phyloP scores from a whole-genome alignment of 148 eudicot genomes.

The Drosera capensis region DNA sequence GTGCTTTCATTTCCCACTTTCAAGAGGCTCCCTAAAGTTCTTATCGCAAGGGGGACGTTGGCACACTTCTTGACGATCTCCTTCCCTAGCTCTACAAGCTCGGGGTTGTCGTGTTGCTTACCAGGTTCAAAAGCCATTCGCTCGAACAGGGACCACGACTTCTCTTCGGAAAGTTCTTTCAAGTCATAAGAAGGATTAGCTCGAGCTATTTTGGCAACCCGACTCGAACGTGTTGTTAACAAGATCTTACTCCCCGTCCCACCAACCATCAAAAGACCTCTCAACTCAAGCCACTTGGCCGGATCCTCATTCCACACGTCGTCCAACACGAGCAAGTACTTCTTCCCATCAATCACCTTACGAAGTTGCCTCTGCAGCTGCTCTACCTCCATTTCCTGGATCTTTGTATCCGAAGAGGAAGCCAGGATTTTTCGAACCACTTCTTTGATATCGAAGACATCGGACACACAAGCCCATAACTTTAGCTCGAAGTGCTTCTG shows the following conservation, averaged over 20 bases:
- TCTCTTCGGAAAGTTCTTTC: constrained; percentile 9
- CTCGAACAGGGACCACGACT: constrained; percentile 16
- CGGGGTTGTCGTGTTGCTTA: not conserved
- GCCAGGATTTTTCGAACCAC: constrained; percentile 6
- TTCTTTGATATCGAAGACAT: constrained; percentile 3
- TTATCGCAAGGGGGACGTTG: constrained; percentile 14
- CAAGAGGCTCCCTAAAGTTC: constrained; percentile 10
- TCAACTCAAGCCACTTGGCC: constrained; percentile 6
- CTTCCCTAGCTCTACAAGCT: constrained; percentile 6
- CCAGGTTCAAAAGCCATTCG: constrained; percentile 7
- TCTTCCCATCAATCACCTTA: constrained; percentile 3
- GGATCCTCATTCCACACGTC: constrained; percentile 11
- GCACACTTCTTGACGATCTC: constrained; percentile 16
- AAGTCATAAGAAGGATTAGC: constrained; percentile 2
- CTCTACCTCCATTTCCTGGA: not conserved
- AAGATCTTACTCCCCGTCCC: constrained; percentile 7
- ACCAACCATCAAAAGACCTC: constrained; percentile 2
- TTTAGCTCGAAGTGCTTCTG: constrained; percentile 3
- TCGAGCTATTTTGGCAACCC: constrained; percentile 4
- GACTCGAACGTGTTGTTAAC: constrained; percentile 11
- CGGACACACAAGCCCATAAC: constrained; percentile 13
- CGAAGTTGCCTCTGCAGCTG: constrained; percentile 8
- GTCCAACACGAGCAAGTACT: constrained; percentile 10
- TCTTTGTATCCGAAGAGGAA: not conserved
- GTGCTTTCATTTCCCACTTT: too few relatives aligned